These are phyloP conservation scores for Ascochyta koolunga DNA, from an alignment of 2,329 filamentous ascomycete species.

Conservation along the genomic window DNA sequence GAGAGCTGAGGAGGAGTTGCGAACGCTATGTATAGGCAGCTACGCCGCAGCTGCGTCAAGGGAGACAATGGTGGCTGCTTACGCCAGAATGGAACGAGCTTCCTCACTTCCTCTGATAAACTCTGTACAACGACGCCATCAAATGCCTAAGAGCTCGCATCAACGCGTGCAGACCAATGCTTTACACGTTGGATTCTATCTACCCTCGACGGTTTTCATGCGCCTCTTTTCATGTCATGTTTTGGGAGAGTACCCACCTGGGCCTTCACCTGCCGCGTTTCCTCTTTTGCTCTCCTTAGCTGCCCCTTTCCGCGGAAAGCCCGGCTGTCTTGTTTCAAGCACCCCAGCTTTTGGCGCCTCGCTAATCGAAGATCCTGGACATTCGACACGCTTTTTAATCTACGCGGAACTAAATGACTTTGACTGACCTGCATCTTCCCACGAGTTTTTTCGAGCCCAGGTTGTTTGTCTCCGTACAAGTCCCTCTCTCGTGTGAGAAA, in stretches of 20 bases:
- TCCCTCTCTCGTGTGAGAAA: neutral
- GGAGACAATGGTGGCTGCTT: neutral
- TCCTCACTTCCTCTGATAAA: no score
- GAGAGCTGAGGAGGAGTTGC: neutral
- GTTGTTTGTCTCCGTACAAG: neutral
- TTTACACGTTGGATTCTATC: no score
- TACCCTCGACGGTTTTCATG: no score
- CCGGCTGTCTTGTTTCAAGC: conserved; percentile 1
- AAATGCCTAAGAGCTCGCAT: no score
- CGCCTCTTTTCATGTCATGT: no score
- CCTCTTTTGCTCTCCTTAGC: no score
- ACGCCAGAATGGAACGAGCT: neutral
- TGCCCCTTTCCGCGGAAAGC: neutral
- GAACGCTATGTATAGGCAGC: neutral
- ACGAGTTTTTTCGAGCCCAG: neutral
- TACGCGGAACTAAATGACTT: conserved; percentile 11
- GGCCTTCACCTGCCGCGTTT: no score
- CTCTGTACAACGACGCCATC: no score
- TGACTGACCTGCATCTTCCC: neutral
- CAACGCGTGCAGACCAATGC: no score
- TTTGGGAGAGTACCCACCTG: no score
- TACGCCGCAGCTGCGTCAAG: neutral
- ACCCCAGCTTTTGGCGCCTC: conserved; percentile 12
- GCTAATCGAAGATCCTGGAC: conserved; percentile 4
- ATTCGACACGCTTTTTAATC: conserved; percentile 4